A percentile compares a stretch with the other conserved stretches of the same genome.
Evolutionary conservation across 2,329 filamentous ascomycete genomes (phyloP).

Genomic region (Pyrenophora teres): DNA sequence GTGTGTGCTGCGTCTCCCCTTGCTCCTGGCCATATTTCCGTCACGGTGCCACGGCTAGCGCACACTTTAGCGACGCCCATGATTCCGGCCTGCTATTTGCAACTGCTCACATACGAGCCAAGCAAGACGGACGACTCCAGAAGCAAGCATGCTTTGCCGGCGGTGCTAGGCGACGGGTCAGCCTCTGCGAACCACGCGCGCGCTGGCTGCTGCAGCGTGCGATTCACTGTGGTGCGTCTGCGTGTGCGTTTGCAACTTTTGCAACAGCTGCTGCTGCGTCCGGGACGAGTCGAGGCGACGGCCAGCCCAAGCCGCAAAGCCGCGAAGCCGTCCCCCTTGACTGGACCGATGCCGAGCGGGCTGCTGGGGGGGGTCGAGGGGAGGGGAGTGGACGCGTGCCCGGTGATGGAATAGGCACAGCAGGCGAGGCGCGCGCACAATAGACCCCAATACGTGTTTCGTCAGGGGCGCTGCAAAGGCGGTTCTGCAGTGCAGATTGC

Average conservation of each 20-base stretch:
- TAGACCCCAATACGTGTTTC: slow-evolving; percentile 42
- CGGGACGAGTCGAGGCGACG: slow-evolving; percentile 20
- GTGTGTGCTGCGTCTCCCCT: slow-evolving; percentile 18
- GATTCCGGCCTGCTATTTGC: slow-evolving; percentile 14
- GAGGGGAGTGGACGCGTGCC: slow-evolving; percentile 7
- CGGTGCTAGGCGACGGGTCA: slow-evolving; percentile 23
- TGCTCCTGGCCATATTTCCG: slow-evolving; percentile 30
- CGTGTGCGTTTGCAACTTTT: neutral
- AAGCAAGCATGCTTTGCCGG: slow-evolving; percentile 35
- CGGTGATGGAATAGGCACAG: slow-evolving; percentile 13
- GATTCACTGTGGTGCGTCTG: slow-evolving; percentile 1
- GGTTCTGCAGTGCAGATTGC: slow-evolving; percentile 47
- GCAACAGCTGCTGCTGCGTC: slow-evolving; percentile 16
- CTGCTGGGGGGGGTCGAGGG: too few relatives aligned
- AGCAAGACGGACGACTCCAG: slow-evolving; percentile 29
- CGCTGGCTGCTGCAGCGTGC: slow-evolving; percentile 7
- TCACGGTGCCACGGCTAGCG: slow-evolving; percentile 42
- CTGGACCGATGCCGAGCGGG: too few relatives aligned
- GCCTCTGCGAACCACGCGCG: slow-evolving; percentile 23
- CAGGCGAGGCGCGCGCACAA: slow-evolving; percentile 24
- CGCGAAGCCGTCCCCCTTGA: neutral
- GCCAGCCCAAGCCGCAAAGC: too few relatives aligned
- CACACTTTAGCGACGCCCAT: slow-evolving; percentile 24
- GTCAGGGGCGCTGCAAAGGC: slow-evolving; percentile 41
- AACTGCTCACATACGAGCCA: slow-evolving; percentile 14